Base-by-base conservation (phyloP, 148 eudicot species). In the Cornus controversa region DNA sequence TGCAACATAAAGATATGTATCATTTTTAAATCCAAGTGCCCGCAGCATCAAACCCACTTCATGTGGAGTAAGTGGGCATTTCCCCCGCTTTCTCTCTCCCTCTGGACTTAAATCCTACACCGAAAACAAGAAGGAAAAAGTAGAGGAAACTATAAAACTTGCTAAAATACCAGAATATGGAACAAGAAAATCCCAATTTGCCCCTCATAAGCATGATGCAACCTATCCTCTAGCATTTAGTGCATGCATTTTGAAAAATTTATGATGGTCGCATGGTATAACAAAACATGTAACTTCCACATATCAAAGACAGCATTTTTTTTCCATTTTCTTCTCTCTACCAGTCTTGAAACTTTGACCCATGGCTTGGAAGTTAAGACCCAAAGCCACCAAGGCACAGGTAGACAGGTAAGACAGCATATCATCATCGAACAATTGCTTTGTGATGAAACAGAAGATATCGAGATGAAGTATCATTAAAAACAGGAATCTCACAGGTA, bases 21-120 rank as follows among this genome's bases (percentile, higher is more conserved):
- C 91, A 82, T 92, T 96, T 25, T 80, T 87, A 73, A 89, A 96
- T 74, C 94, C 98, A 60, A 96, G 94, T 63, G 99, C 99, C 77
- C 95, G 86, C 67, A 96, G 87, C 95, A 96, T 80, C 71, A 96
- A 82, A 66, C 99, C 99, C 29, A 93, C 97, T 88, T 96, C 98
- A 69, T 93, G 89, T 67, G 98, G 99, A 42, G 98, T 96, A 73
- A 96, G 92, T 64, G 99, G 99, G 83, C 99, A 96, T 78, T 92
- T 96, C 42, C 99, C 99, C 37, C 94, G 89, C 77, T 80, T 79
- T 77, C 97, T 89, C 84, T 93, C 98, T 80, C 87, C 97, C 45
- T 86, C 90, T 22, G 99, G 94, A 82, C 89, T 89, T 80, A 89
- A 80, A 31, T 93, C 98, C 99, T 96, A 79, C n/a, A 85, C 37